Percentiles rank a stretch among this genome's conserved stretches.
Evolutionary conservation across 768 basidiomycete genomes (phyloP).

Genomic region (Suillus luteus): DNA sequence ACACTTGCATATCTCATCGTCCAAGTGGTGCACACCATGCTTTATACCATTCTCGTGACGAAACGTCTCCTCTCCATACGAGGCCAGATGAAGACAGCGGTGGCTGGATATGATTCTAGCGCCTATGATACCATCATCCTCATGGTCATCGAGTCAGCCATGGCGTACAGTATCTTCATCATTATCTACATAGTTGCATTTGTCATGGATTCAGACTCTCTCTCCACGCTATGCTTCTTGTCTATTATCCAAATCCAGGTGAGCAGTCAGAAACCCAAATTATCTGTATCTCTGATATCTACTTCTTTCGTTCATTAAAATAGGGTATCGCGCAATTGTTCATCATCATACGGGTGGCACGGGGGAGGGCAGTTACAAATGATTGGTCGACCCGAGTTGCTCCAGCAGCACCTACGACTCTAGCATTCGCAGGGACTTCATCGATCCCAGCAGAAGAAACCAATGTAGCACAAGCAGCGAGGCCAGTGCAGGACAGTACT

Average conservation of each 20-base stretch:
- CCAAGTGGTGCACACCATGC: neutral
- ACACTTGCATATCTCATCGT: neutral
- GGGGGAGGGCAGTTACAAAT: neutral
- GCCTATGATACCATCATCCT: neutral
- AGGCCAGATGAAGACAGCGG: neutral
- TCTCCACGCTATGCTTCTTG: neutral
- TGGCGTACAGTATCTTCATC: neutral
- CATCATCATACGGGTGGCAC: constrained; percentile 1
- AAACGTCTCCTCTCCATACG: neutral
- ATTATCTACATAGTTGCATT: neutral
- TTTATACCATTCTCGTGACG: neutral
- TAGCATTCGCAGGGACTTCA: neutral
- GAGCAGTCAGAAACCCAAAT: neutral
- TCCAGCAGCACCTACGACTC: neutral
- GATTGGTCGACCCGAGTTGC: neutral
- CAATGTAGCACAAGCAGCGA: neutral
- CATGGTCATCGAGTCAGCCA: constrained; percentile 3
- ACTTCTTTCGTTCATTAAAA: neutral
- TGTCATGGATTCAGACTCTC: neutral
- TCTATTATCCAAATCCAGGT: neutral
- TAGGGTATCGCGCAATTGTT: neutral
- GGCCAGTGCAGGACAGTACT: neutral
- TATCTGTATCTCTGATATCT: neutral
- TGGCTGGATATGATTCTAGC: neutral
- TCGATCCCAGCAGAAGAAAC: neutral